Conservation (phyloP, 164 flowering plant genomes). For the Tetracentron sinense region DNA sequence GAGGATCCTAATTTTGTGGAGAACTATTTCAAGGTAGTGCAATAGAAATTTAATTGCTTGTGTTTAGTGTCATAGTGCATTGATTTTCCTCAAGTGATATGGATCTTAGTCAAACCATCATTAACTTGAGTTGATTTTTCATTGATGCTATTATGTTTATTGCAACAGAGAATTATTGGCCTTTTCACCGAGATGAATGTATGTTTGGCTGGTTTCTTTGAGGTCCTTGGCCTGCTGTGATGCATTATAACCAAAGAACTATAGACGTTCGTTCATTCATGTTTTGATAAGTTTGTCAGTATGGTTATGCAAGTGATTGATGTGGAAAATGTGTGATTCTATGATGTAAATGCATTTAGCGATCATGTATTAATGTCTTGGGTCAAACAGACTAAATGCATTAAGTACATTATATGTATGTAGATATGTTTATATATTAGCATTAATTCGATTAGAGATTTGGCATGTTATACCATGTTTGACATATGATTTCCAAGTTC, state of each 20-base stretch:
- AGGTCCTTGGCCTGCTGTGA: no score
- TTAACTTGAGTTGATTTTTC: background rate
- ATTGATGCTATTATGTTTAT: background rate
- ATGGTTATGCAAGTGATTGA: no score
- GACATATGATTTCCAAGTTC: background rate
- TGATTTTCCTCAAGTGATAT: background rate
- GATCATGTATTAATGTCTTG: no score
- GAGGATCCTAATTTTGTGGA: slow-evolving; percentile 90
- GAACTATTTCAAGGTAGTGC: slow-evolving; percentile 87
- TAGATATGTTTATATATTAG: no score
- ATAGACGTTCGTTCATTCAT: background rate
- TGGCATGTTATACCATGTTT: background rate
- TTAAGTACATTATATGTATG: no score
- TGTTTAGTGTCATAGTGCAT: background rate
- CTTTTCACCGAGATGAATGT: background rate
- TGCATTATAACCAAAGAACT: background rate
- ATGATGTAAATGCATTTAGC: no score
- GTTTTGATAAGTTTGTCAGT: no score
- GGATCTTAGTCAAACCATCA: background rate
- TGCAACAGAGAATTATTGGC: background rate
- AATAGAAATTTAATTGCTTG: background rate
- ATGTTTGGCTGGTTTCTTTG: no score
- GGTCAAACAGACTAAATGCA: no score
- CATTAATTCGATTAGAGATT: no score
- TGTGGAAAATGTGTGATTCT: no score